Evolutionary conservation across 495 filamentous ascomycete genomes (phyloP).

Genomic region (Penicillium argentinense): DNA sequence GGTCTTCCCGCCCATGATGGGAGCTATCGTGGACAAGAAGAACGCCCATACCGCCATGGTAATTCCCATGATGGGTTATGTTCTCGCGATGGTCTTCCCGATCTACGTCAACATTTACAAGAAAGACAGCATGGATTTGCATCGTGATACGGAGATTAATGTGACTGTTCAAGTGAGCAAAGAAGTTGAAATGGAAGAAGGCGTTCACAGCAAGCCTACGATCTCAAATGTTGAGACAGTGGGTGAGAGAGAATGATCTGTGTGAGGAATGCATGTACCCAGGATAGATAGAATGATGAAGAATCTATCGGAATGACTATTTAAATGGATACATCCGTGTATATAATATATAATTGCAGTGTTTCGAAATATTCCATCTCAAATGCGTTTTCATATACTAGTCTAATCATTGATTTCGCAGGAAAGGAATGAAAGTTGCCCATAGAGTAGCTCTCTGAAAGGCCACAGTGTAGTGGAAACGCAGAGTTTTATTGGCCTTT

Average conservation of each 20-base stretch:
- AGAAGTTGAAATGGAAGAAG: constrained; percentile 17
- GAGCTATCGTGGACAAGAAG: constrained; percentile 23
- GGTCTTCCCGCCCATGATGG: constrained; percentile 66
- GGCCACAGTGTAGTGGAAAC: too few relatives aligned
- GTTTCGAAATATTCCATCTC: too few relatives aligned
- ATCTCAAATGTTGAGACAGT: constrained; percentile 8
- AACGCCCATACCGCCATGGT: constrained; percentile 39
- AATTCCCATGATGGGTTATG: constrained; percentile 42
- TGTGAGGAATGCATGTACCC: too few relatives aligned
- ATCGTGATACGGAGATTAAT: constrained; percentile 41
- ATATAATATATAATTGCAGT: too few relatives aligned
- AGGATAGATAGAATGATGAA: not conserved
- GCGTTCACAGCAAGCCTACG: constrained; percentile 9
- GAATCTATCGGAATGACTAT: not conserved
- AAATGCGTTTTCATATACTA: too few relatives aligned
- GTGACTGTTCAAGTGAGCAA: constrained; percentile 14
- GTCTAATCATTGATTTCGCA: too few relatives aligned
- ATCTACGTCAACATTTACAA: constrained; percentile 50
- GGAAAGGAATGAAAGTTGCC: too few relatives aligned
- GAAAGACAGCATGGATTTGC: constrained; percentile 44
- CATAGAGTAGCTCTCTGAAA: too few relatives aligned
- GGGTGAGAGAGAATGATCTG: not conserved
- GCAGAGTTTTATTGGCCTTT: constrained; percentile 38
- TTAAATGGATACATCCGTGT: too few relatives aligned
- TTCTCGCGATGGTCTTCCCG: constrained; percentile 45